Percentiles rank a stretch among this genome's conserved stretches.
phyloP scores from a whole-genome alignment of 202 grass and related monocot species.

The Setaria viridis region DNA sequence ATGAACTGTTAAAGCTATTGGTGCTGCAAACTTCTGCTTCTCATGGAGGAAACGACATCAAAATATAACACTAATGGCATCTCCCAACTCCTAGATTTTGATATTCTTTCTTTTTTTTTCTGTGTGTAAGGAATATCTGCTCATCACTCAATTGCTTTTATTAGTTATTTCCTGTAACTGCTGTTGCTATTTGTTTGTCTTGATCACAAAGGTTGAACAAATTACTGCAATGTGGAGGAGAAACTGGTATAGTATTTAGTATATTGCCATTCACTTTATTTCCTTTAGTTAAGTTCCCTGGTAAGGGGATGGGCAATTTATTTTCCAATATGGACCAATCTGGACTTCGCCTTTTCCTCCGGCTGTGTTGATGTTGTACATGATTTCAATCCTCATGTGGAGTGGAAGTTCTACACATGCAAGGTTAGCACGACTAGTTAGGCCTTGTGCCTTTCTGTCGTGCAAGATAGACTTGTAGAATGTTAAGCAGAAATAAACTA shows the following conservation, averaged over 20 bases:
- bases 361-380: conserved; percentile 63
- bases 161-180: conserved; percentile 44
- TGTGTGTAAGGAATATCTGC: conserved; percentile 25
- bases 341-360: conserved; percentile 53
- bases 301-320: conserved; percentile 58
- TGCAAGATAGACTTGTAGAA: conserved; percentile 45
- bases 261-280: conserved; percentile 16
- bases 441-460: conserved; percentile 82
- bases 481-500: neutral
- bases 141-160: conserved; percentile 38
- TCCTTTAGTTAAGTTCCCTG: conserved; percentile 56
- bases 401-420: conserved; percentile 62
- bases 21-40: conserved; percentile 42
- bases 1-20: conserved; percentile 37
- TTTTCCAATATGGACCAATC: conserved; percentile 48
- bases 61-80: conserved; percentile 31
- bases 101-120: neutral
- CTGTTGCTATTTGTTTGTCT: conserved; percentile 27
- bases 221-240: conserved; percentile 14
- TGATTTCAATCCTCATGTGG: conserved; percentile 62
- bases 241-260: conserved; percentile 50
- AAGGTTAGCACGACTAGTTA: conserved; percentile 93
- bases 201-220: conserved; percentile 37
- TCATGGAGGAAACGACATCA: conserved; percentile 24
- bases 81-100: conserved; percentile 48